phyloP scores from a whole-genome alignment of 2,329 filamentous ascomycete genomes.

The Trichoderma koningii region DNA sequence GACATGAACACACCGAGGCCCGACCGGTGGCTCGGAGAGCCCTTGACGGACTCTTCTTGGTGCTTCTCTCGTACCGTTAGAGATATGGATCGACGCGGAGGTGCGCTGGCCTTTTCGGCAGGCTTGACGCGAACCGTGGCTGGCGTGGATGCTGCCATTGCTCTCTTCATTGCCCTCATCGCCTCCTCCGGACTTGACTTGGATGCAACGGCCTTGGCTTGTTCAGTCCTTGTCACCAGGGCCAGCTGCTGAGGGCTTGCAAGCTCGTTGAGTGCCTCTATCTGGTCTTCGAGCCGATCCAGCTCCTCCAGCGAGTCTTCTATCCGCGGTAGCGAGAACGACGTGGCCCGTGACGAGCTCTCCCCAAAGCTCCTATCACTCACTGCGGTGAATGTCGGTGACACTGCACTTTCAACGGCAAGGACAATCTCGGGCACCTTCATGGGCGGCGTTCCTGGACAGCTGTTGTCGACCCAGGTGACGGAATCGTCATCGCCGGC shows the following conservation, averaged over 20 bases:
- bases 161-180: conserved; percentile 33
- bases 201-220: background rate
- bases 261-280: conserved; percentile 55
- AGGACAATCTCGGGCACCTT: conserved; percentile 38
- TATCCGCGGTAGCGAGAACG: conserved; percentile 51
- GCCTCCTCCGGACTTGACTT: conserved; percentile 2
- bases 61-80: conserved; percentile 42
- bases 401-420: conserved; percentile 39
- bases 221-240: conserved; percentile 33
- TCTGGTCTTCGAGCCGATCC: conserved; percentile 62
- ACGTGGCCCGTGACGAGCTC: conserved; percentile 37
- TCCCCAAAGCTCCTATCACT: conserved; percentile 42
- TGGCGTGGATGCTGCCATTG: conserved; percentile 40
- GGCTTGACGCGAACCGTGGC: conserved; percentile 48
- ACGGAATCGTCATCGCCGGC: conserved; percentile 31
- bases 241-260: conserved; percentile 40
- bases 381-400: conserved; percentile 38
- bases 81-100: conserved; percentile 48
- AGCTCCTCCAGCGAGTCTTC: conserved; percentile 66
- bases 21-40: background rate
- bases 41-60: conserved; percentile 27
- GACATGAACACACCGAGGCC: conserved; percentile 13
- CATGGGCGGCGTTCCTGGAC: conserved; percentile 32
- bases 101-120: conserved; percentile 41
- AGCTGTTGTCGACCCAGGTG: conserved; percentile 34